Conservation (phyloP, 1,284 basidiomycete genomes). For the Rhodofomes roseus region DNA sequence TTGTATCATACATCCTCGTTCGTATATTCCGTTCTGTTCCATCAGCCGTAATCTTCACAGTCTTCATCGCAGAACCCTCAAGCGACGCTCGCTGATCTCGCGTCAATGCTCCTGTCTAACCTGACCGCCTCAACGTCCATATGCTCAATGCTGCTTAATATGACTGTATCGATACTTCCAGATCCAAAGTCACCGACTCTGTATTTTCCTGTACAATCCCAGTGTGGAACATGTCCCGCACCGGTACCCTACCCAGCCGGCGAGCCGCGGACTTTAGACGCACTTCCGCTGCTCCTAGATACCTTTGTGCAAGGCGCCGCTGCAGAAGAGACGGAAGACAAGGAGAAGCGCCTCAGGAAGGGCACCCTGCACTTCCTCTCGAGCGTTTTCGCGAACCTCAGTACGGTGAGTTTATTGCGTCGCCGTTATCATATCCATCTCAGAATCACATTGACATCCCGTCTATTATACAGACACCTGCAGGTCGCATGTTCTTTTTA, state of each 20-base stretch:
- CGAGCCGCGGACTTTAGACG: conserved; percentile 53
- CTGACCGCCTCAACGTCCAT: conserved; percentile 78
- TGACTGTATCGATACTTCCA: conserved; percentile 65
- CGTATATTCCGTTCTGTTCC: conserved; percentile 28
- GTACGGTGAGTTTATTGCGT: conserved; percentile 44
- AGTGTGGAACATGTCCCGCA: conserved; percentile 65
- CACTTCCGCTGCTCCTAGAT: conserved; percentile 77
- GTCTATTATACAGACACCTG: conserved; percentile 43
- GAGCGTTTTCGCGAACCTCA: conserved; percentile 89
- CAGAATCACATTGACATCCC: not conserved
- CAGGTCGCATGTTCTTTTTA: conserved; percentile 71
- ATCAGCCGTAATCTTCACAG: not conserved
- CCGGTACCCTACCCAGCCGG: conserved; percentile 62
- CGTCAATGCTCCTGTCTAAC: conserved; percentile 96
- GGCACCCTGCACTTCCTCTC: conserved; percentile 85
- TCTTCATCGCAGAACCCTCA: conserved; percentile 67
- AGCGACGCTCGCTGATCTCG: conserved; percentile 89
- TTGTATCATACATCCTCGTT: conserved; percentile 91
- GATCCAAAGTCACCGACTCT: conserved; percentile 38
- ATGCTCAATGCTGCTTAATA: conserved; percentile 61
- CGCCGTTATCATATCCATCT: not conserved
- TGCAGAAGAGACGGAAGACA: conserved; percentile 42
- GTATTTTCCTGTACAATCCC: conserved; percentile 71
- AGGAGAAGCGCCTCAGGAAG: conserved; percentile 56
- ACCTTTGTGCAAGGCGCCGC: conserved; percentile 78